Evolutionary conservation across 2,329 filamentous ascomycete species (phyloP).

Genomic region (Drechmeria coniospora): DNA sequence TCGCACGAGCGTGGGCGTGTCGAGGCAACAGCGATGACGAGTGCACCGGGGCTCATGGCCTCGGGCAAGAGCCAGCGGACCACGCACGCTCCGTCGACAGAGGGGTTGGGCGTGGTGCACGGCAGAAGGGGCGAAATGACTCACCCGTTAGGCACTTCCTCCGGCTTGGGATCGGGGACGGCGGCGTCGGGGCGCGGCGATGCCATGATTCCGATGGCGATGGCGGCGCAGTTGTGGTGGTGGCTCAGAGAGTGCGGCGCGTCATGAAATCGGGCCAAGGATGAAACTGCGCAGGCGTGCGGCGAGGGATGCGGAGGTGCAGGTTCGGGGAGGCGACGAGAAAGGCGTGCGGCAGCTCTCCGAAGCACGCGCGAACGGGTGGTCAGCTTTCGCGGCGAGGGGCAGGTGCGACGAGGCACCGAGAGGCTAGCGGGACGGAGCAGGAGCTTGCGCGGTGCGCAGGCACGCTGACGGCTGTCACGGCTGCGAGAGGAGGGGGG

Average conservation of each 20-base stretch:
- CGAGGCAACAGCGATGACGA: no score
- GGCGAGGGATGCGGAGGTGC: neutral
- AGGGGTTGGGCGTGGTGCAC: no score
- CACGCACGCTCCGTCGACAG: no score
- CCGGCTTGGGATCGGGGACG: conserved; percentile 33
- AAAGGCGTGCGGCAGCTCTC: neutral
- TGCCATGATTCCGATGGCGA: conserved; percentile 37
- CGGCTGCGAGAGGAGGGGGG: no score
- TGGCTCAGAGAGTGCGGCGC: conserved; percentile 15
- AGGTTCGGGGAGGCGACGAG: conserved; percentile 2
- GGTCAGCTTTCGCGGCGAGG: neutral
- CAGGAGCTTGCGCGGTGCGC: neutral
- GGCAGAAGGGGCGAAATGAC: conserved; percentile 8
- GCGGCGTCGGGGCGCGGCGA: conserved; percentile 28
- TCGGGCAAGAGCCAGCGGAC: no score
- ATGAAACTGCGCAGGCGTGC: conserved; percentile 3
- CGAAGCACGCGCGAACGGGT: no score
- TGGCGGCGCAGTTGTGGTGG: conserved; percentile 12
- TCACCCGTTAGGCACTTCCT: conserved; percentile 25
- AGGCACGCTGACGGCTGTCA: neutral
- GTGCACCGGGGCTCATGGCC: no score
- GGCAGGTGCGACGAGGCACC: conserved; percentile 1
- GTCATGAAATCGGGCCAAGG: conserved; percentile 18
- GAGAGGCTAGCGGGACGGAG: neutral
- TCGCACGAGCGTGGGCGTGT: no score